Evolutionary conservation across 2,329 filamentous ascomycete species (phyloP), one percentile per base, ranked within the genome.

Genomic region (Colletotrichum paranaense): DNA sequence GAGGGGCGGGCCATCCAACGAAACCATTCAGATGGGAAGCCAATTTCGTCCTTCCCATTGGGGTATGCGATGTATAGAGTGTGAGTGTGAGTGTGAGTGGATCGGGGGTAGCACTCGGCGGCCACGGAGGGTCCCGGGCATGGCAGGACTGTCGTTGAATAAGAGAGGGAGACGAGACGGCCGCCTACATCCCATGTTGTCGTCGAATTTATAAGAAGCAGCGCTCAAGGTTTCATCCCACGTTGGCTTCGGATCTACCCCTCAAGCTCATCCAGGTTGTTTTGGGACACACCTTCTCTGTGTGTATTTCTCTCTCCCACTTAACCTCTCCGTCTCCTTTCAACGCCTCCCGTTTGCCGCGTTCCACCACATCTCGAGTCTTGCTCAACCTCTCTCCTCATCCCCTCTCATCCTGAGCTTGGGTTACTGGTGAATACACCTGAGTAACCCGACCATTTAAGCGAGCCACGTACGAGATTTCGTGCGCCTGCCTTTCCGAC

Each of bases 81-180:
- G 28, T 8, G 5, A 53, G 70, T 73, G 70, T 73, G 70, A 49
- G 70, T 73, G 70, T 73, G 70, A 49, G 70, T 73, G 70, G 70
- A 73, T 66, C 70, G 46, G 35, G 24, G 55, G 70, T 70, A 60
- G 70, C 60, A 66, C 56, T 62, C 70, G 70, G 67, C 70, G 59
- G 66, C 26, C 66, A 60, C 59, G 70, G 70, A 66, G 28, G 26
- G 14, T 49, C 52, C 62, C 19, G 22, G 32, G 14, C 62, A 56
- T 42, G 32, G 60, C 60, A 63, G 28, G 24, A 35, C 38, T 12
- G 19, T 28, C 32, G 16, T 19, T 38, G 26, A 24, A 66, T 64
- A n/a, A 28, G 35, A 57, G 38, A 66, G 38, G 38, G 55, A 22
- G 32, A 56, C 12, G 22, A 71, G 35, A 56, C 68, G 57, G 64